phyloP scores from a whole-genome alignment of 805 yeast genomes.

The Ogataea sp. region DNA sequence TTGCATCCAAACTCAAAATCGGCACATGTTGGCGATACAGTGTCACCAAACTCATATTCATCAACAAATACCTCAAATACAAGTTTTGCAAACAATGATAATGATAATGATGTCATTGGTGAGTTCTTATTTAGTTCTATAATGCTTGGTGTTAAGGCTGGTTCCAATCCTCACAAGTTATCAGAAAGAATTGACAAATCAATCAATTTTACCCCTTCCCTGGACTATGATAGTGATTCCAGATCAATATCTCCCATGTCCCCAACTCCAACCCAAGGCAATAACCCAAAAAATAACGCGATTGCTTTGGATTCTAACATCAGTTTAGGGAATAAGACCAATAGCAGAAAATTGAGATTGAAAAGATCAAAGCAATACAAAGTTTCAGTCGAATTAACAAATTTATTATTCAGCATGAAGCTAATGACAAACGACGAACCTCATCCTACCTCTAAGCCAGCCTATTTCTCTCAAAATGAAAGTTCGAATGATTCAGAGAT shows the following conservation, averaged over 20 bases:
- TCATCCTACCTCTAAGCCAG: conserved; percentile 16
- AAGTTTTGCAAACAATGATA: conserved; percentile 5
- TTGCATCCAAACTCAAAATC: no score
- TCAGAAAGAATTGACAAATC: conserved; percentile 45
- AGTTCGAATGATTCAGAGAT: conserved; percentile 30
- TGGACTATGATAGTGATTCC: conserved; percentile 3
- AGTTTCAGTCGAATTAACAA: conserved; percentile 44
- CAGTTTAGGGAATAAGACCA: conserved; percentile 23
- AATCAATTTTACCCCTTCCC: conserved; percentile 6
- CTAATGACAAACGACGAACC: conserved; percentile 34
- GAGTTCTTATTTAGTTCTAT: conserved; percentile 76
- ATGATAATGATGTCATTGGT: conserved; percentile 31
- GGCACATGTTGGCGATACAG: no score
- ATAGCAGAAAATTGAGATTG: conserved; percentile 45
- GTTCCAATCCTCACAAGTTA: conserved; percentile 35
- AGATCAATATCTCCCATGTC: conserved; percentile 5
- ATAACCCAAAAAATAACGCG: conserved; percentile 3
- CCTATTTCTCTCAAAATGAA: conserved; percentile 19
- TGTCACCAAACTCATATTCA: no score
- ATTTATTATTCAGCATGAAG: conserved; percentile 39
- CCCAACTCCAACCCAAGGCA: conserved; percentile 6
- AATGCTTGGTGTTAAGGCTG: conserved; percentile 51
- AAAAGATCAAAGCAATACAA: conserved; percentile 59
- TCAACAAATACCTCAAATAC: conserved; percentile 1
- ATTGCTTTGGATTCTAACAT: conserved; percentile 15